phyloP scores from a whole-genome alignment of 2,329 filamentous ascomycete genomes.

The Aureobasidium sp. region DNA sequence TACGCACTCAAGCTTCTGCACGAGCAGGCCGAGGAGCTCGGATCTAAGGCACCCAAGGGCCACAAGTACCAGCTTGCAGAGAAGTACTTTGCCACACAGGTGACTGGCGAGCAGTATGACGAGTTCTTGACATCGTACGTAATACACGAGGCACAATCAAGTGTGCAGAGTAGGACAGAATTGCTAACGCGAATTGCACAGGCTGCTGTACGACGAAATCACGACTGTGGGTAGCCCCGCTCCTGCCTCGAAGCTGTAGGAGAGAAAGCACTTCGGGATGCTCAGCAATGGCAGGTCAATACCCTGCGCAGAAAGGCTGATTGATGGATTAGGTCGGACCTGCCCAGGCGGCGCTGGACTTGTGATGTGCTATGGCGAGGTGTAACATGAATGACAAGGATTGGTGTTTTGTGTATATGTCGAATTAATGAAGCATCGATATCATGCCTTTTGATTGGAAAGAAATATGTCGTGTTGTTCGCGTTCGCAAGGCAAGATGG shows the following conservation, averaged over 20 bases:
- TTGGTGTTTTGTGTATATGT: background rate
- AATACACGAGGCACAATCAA: background rate
- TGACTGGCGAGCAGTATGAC: conserved; percentile 94
- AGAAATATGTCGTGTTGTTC: background rate
- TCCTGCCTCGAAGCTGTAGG: conserved; percentile 42
- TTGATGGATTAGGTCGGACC: conserved; percentile 6
- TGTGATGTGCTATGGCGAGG: background rate
- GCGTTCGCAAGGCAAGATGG: background rate
- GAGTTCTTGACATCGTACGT: conserved; percentile 86
- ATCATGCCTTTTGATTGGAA: background rate
- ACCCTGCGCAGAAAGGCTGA: conserved; percentile 7
- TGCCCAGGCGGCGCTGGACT: background rate
- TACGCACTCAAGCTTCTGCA: conserved; percentile 81
- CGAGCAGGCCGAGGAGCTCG: conserved; percentile 73
- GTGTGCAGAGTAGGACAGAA: conserved; percentile 1
- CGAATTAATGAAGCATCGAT: background rate
- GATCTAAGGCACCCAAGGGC: conserved; percentile 68
- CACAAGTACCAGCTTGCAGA: conserved; percentile 89
- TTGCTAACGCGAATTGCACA: conserved; percentile 32
- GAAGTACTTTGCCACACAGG: conserved; percentile 86
- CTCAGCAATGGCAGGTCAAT: background rate
- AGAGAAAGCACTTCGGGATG: background rate
- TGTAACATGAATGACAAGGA: background rate
- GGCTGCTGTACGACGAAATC: conserved; percentile 81
- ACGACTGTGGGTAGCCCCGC: conserved; percentile 63